These are phyloP conservation scores for Hanseniaspora pseudoguilliermondii DNA, from an alignment of 805 yeast species.

Conservation along the genomic window DNA sequence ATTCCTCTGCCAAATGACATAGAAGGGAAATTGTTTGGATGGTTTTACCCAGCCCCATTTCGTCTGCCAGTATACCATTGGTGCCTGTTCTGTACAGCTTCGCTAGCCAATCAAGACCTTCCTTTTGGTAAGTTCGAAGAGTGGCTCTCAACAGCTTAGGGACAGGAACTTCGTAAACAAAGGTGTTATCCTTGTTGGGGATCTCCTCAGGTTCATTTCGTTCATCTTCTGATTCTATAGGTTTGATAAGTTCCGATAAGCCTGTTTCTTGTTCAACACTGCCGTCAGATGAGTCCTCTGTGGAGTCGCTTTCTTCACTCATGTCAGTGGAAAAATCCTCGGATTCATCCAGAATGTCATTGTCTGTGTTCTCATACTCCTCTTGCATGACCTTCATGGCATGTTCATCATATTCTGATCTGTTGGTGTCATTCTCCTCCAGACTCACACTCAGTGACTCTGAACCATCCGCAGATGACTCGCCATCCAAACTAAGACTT, in stretches of 20 bases:
- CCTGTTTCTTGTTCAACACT: slow-evolving; percentile 4
- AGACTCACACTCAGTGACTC: neutral
- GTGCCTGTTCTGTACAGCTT: slow-evolving; percentile 83
- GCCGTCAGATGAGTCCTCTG: neutral
- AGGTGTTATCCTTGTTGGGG: slow-evolving; percentile 12
- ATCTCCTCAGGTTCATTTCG: slow-evolving; percentile 16
- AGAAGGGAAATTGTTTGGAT: slow-evolving; percentile 86
- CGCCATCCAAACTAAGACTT: slow-evolving; percentile 15
- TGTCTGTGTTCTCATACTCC: neutral
- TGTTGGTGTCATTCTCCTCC: slow-evolving; percentile 13
- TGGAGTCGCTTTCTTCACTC: neutral
- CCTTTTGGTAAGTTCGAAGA: slow-evolving; percentile 82
- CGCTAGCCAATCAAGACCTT: slow-evolving; percentile 94
- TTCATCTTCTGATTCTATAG: slow-evolving; percentile 19
- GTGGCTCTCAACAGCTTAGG: slow-evolving; percentile 68
- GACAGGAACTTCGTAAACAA: slow-evolving; percentile 48
- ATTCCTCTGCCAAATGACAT: slow-evolving; percentile 82
- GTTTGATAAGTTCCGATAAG: slow-evolving; percentile 14
- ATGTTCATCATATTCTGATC: slow-evolving; percentile 15
- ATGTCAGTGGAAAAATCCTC: neutral
- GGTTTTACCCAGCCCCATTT: slow-evolving; percentile 96
- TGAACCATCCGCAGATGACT: neutral
- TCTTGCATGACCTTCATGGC: slow-evolving; percentile 12
- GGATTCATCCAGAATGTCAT: slow-evolving; percentile 6
- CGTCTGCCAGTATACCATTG: slow-evolving; percentile 95